Conservation (phyloP, 257 asterid species). For the Nicotiana otophora region DNA sequence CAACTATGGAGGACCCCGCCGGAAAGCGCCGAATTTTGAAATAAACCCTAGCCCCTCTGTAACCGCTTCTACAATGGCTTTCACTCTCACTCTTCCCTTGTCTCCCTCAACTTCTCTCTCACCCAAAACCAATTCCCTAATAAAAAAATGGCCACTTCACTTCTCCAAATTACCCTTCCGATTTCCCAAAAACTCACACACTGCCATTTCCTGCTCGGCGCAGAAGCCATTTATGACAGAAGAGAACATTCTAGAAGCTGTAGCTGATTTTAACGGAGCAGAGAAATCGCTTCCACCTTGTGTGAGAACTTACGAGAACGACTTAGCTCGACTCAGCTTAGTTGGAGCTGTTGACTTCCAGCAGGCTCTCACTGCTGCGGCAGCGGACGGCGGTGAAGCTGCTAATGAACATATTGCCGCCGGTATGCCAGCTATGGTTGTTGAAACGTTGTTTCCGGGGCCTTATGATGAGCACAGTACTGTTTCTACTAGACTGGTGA, state of each 20-base stretch:
- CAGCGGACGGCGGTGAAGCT: constrained; percentile 83
- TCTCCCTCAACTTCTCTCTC: constrained; percentile 19
- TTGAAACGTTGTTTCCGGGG: constrained; percentile 78
- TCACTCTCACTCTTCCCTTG: constrained; percentile 20
- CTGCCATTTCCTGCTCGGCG: constrained; percentile 26
- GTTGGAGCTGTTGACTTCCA: constrained; percentile 69
- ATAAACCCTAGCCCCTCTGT: background rate
- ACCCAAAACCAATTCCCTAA: constrained; percentile 12
- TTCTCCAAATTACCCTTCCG: constrained; percentile 23
- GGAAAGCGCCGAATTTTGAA: background rate
- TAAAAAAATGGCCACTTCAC: constrained; percentile 6
- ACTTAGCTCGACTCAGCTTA: constrained; percentile 60
- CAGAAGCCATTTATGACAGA: constrained; percentile 36
- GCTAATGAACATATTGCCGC: constrained; percentile 63
- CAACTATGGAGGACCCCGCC: background rate
- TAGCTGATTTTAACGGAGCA: constrained; percentile 34
- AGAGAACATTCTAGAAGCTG: constrained; percentile 46
- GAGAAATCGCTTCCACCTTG: constrained; percentile 41
- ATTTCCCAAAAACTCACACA: constrained; percentile 7
- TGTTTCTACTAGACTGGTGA: constrained; percentile 72
- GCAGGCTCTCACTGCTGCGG: constrained; percentile 91
- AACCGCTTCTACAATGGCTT: constrained; percentile 37
- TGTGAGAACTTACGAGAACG: constrained; percentile 75
- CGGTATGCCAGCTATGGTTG: constrained; percentile 63
- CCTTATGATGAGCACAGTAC: constrained; percentile 49